These are phyloP conservation scores for Serendipita vermifera DNA, from an alignment of 768 basidiomycete genomes.

Conservation along the genomic window DNA sequence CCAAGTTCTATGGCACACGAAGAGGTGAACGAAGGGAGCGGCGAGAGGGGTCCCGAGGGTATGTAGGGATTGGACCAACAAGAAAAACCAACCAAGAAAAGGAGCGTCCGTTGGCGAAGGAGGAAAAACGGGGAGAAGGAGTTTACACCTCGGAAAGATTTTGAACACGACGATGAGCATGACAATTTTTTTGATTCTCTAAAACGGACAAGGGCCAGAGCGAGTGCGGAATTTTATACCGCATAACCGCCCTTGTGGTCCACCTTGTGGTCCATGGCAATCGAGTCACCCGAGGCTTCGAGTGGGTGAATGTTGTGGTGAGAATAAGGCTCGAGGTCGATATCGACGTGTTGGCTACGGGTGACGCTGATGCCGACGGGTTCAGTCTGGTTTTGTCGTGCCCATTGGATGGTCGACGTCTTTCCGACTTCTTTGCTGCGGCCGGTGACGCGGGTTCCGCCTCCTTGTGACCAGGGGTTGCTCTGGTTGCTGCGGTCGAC, in stretches of 20 bases:
- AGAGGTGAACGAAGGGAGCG: no score
- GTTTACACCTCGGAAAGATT: no score
- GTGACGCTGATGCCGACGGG: conserved; percentile 3
- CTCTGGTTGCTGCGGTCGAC: neutral
- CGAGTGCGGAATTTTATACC: neutral
- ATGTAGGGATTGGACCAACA: no score
- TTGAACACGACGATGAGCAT: no score
- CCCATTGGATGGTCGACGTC: conserved; percentile 9
- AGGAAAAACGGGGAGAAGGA: no score
- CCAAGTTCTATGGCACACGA: no score
- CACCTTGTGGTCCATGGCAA: no score
- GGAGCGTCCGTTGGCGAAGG: no score
- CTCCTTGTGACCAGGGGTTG: neutral
- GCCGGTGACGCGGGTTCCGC: neutral
- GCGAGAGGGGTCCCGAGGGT: no score
- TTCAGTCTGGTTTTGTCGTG: conserved; percentile 3
- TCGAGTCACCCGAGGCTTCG: neutral
- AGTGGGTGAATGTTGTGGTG: conserved; percentile 5
- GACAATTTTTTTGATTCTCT: no score
- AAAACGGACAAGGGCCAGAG: no score
- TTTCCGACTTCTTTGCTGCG: conserved; percentile 5
- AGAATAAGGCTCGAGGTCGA: neutral
- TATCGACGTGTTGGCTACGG: conserved; percentile 7
- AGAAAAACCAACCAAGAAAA: no score
- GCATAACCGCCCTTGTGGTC: conserved; percentile 2